Base-by-base conservation (phyloP, 768 basidiomycete species). In the Cystofilobasidium capitatum region DNA sequence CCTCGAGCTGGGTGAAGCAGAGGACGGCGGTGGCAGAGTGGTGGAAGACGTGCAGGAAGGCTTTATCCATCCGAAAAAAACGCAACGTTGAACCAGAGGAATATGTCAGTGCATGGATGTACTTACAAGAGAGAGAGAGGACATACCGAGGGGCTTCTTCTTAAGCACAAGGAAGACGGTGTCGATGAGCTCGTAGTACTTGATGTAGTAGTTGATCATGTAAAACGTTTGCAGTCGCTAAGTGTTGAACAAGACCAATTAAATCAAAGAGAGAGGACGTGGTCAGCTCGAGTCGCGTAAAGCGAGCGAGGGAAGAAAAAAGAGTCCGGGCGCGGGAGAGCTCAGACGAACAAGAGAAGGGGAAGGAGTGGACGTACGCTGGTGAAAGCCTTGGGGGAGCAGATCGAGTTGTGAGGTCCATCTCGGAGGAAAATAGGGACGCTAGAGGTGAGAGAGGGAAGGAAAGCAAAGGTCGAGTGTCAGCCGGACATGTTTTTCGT, bases 181-280 rank as follows among this genome's bases (percentile, higher is more conserved):
- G 81, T 98, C 96, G 71, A 94, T 77, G 68, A 98, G 84, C 79
- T 99, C 96, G 71, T 96, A 80, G 78, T 97, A 98, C 77, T 97
- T 97, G 84, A 96, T 90, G 79, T 87, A 92, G 80, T 98, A 99
- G 81, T 99, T 99, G 81, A 97, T 82, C 82, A 98, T 91, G 81
- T 99, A 98, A 81, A 89, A 97, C 75, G 92, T 87, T 80, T 97
- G 88, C 77, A 97, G 81, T 76, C 83, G 84, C 92, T 96, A n/a
- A n/a, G n/a, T n/a, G 44, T 14, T 45, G 13, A n/a, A n/a, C n/a
- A n/a, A n/a, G n/a, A n/a, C n/a, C n/a, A n/a, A n/a, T n/a, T n/a
- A 22, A 12, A 33, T 57, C 55, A 33, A 54, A 49, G 3, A 31
- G 31, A 29, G 29, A 29, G 2, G 45, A 20, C 3, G n/a, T 31